Evolutionary conservation across 2,329 filamentous ascomycete species (phyloP).

Genomic region (Periglandula ipomoeae): DNA sequence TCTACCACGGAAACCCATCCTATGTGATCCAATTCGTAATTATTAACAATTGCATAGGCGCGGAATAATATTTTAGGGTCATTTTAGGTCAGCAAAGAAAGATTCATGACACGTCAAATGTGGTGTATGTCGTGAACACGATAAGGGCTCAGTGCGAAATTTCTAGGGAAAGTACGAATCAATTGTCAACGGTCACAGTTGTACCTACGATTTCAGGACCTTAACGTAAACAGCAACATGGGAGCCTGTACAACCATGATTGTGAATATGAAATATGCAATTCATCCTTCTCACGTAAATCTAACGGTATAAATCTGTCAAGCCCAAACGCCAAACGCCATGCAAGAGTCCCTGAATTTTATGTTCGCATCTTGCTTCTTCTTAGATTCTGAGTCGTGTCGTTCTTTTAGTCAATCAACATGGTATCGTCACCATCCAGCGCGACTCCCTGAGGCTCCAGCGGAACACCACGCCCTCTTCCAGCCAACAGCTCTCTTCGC

Average conservation of each 20-base stretch:
- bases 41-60: background rate
- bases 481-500: constrained; percentile 76
- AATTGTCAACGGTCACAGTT: background rate
- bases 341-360: constrained; percentile 10
- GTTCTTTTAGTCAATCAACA: constrained; percentile 55
- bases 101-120: background rate
- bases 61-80: background rate
- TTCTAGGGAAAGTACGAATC: background rate
- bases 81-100: background rate
- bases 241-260: background rate
- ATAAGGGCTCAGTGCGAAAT: background rate
- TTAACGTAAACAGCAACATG: background rate
- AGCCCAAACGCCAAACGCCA: constrained; percentile 13
- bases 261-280: background rate
- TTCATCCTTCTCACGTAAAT: constrained; percentile 1
- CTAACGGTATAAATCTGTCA: constrained; percentile 1
- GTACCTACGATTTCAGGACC: background rate
- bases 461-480: constrained; percentile 69
- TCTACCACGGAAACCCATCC: no score
- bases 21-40: background rate
- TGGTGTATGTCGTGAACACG: background rate
- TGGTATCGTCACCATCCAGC: constrained; percentile 80
- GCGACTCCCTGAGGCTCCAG: constrained; percentile 46
- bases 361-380: constrained; percentile 2
- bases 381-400: background rate